Percentiles rank a stretch among this genome's conserved stretches.
Evolutionary conservation across 2,329 filamentous ascomycete genomes (phyloP).

Genomic region (Huntiella moniliformis): DNA sequence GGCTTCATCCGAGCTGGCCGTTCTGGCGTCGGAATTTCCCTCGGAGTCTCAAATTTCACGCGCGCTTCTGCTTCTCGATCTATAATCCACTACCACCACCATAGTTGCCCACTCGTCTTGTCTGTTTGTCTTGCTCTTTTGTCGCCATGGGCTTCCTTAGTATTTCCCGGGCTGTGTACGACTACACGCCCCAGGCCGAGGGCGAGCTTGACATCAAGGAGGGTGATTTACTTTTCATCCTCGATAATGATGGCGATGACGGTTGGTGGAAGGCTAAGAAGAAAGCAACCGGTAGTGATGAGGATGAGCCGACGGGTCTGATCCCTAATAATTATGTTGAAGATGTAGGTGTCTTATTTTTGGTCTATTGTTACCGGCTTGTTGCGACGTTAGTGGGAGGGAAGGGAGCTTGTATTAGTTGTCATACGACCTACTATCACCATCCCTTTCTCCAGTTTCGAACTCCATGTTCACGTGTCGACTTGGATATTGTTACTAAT

Average conservation of each 20-base stretch:
- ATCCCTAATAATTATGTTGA: constrained; percentile 92
- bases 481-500: not conserved
- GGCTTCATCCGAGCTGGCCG: too few species aligned
- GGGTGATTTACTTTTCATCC: constrained; percentile 72
- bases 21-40: too few species aligned
- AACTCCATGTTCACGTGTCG: not conserved
- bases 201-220: constrained; percentile 72
- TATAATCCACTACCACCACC: too few species aligned
- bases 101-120: not conserved
- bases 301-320: constrained; percentile 77
- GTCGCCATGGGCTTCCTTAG: constrained; percentile 69
- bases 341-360: constrained; percentile 37
- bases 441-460: too few species aligned
- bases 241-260: constrained; percentile 62
- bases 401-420: not conserved
- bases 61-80: too few species aligned
- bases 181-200: constrained; percentile 73
- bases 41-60: too few species aligned
- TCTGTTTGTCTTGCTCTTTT: not conserved
- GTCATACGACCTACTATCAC: not conserved
- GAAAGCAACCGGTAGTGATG: constrained; percentile 62
- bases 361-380: not conserved
- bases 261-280: constrained; percentile 96
- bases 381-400: not conserved
- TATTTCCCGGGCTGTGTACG: constrained; percentile 78